phyloP scores from a whole-genome alignment of 2,329 filamentous ascomycete genomes.

The Arthrocladium fulminans region DNA sequence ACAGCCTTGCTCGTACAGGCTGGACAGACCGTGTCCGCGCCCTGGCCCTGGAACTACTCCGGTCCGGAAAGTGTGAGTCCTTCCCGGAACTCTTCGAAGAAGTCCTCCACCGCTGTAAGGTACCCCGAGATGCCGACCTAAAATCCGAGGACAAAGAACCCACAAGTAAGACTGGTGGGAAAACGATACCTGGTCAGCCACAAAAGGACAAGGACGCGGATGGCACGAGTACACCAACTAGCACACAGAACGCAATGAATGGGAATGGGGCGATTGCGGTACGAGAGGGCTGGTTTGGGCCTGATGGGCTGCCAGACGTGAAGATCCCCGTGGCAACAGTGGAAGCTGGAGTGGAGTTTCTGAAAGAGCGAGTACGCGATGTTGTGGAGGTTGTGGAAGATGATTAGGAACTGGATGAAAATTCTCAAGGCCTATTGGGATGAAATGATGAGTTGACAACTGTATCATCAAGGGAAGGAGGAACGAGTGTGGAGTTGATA shows the following conservation, averaged over 20 bases:
- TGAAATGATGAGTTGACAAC: no score
- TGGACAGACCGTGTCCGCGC: conserved; percentile 50
- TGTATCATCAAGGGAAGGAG: no score
- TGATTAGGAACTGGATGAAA: no score
- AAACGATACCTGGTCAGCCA: conserved; percentile 11
- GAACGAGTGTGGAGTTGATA: no score
- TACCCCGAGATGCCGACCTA: conserved; percentile 24
- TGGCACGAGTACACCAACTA: conserved; percentile 9
- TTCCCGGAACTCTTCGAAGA: conserved; percentile 49
- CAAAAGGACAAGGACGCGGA: conserved; percentile 4
- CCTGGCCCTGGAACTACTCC: conserved; percentile 48
- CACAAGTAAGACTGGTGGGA: conserved; percentile 17
- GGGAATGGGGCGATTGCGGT: conserved; percentile 25
- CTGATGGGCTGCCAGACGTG: conserved; percentile 34
- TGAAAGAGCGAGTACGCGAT: conserved; percentile 45
- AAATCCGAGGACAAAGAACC: conserved; percentile 22
- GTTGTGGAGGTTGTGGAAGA: conserved; percentile 41
- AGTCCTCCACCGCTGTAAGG: conserved; percentile 40
- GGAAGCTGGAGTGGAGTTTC: conserved; percentile 41
- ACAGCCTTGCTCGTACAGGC: conserved; percentile 48
- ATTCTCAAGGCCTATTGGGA: no score
- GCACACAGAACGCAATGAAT: conserved; percentile 11
- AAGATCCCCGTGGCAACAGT: conserved; percentile 42
- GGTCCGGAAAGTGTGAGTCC: conserved; percentile 48
- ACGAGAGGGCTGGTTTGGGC: conserved; percentile 29